A percentile compares a stretch with the other conserved stretches of the same genome.
Conservation (phyloP, 2,329 filamentous ascomycete species). For the Westerdykella aurantiaca region DNA sequence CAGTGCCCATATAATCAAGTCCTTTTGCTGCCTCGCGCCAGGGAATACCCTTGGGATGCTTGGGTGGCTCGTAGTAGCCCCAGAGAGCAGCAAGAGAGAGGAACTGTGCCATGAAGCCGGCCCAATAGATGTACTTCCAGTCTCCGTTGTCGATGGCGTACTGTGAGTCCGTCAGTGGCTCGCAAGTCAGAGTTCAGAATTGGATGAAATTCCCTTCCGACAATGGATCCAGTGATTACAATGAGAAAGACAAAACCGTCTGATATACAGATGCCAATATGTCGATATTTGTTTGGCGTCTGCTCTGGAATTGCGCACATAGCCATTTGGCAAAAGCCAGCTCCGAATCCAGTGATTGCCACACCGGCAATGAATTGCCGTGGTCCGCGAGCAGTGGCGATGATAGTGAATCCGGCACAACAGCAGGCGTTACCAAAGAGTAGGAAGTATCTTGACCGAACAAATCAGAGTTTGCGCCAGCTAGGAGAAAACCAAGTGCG, state of each 20-base stretch:
- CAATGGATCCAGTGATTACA: constrained; percentile 45
- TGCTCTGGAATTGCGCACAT: too few relatives aligned
- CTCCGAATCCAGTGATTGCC: too few relatives aligned
- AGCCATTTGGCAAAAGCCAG: too few relatives aligned
- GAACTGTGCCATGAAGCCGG: constrained; percentile 19
- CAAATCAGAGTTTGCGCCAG: too few relatives aligned
- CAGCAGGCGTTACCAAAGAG: too few relatives aligned
- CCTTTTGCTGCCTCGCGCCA: constrained; percentile 19
- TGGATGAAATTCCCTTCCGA: constrained; percentile 33
- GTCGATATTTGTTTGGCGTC: too few relatives aligned
- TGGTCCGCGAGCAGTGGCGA: too few relatives aligned
- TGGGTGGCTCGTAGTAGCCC: constrained; percentile 20
- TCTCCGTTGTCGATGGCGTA: constrained; percentile 19
- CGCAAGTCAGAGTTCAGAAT: background rate
- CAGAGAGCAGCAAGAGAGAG: constrained; percentile 16
- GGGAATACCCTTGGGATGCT: constrained; percentile 24
- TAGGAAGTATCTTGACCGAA: too few relatives aligned
- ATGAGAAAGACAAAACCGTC: constrained; percentile 40
- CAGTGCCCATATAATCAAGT: constrained; percentile 27
- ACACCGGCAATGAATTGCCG: too few relatives aligned
- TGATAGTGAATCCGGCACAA: too few relatives aligned
- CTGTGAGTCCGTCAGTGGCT: constrained; percentile 3
- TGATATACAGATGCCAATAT: constrained; percentile 44
- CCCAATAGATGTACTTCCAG: constrained; percentile 22
- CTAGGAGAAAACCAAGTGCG: too few relatives aligned